Percentiles rank a stretch among this genome's conserved stretches.
Conservation (phyloP, 768 basidiomycete species). For the Phlegmacium glaucopus region DNA sequence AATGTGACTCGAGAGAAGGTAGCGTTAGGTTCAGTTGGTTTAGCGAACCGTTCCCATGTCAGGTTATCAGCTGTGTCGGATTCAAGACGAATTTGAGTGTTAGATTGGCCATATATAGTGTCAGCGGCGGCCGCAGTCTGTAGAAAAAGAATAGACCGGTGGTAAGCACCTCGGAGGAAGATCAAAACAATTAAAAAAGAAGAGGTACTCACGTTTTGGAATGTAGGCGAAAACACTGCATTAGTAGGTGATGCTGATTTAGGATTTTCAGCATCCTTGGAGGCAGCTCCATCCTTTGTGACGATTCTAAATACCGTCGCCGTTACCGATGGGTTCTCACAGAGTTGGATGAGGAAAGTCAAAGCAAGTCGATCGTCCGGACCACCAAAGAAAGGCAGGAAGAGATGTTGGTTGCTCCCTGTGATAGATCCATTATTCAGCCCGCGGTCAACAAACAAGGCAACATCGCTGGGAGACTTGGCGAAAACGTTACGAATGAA, state of each 20-base stretch:
- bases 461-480: conserved; percentile 71
- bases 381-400: conserved; percentile 92
- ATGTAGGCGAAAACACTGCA: conserved; percentile 9
- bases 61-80: conserved; percentile 85
- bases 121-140: conserved; percentile 53
- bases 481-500: conserved; percentile 83
- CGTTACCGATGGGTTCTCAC: conserved; percentile 49
- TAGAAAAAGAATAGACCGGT: conserved; percentile 17
- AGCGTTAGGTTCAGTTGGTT: conserved; percentile 21
- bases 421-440: conserved; percentile 26
- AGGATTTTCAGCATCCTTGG: conserved; percentile 19
- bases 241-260: conserved; percentile 6
- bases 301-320: conserved; percentile 73
- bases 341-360: conserved; percentile 78
- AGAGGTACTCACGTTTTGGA: conserved; percentile 34
- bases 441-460: conserved; percentile 81
- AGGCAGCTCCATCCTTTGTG: conserved; percentile 38
- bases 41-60: conserved; percentile 65
- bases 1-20: conserved; percentile 71
- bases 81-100: conserved; percentile 61
- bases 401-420: conserved; percentile 51
- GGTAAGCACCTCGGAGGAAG: background rate
- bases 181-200: too few relatives aligned
- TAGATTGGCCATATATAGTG: conserved; percentile 66
- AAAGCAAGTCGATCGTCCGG: conserved; percentile 90